Evolutionary conservation across 306 rosid species (phyloP).

Genomic region (Fragaria vesca): DNA sequence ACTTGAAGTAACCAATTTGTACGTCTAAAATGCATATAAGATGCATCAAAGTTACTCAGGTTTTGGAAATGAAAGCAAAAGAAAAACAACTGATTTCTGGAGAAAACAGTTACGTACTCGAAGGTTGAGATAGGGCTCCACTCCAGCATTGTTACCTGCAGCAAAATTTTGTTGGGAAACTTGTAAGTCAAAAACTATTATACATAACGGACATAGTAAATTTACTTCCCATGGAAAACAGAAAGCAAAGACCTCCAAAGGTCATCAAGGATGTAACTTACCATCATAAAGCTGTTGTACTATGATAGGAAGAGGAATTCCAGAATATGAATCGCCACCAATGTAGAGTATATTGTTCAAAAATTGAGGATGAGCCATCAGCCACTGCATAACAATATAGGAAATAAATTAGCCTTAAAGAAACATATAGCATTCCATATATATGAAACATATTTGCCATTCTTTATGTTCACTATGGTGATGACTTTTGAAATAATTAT

Average conservation of each 20-base stretch:
- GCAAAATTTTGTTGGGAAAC: background rate
- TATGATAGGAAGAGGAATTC: conserved; percentile 29
- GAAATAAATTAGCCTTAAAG: background rate
- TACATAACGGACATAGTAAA: background rate
- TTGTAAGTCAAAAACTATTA: background rate
- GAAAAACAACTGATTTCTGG: background rate
- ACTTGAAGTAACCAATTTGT: background rate
- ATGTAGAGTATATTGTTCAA: conserved; percentile 26
- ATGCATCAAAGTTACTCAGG: background rate
- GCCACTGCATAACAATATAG: conserved; percentile 21
- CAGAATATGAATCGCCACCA: conserved; percentile 33
- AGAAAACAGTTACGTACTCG: conserved; percentile 4
- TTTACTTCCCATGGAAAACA: background rate
- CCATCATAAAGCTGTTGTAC: conserved; percentile 27
- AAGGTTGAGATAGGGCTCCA: conserved; percentile 23
- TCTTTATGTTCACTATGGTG: background rate
- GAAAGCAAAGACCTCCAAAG: background rate
- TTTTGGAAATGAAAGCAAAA: background rate
- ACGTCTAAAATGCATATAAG: background rate
- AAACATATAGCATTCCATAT: background rate
- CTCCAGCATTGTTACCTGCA: conserved; percentile 18
- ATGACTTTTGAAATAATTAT: background rate
- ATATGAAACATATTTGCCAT: background rate
- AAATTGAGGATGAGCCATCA: conserved; percentile 29
- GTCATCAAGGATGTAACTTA: background rate